Evolutionary conservation across 1,284 basidiomycete genomes (phyloP).

Genomic region (Trametes polyzona): DNA sequence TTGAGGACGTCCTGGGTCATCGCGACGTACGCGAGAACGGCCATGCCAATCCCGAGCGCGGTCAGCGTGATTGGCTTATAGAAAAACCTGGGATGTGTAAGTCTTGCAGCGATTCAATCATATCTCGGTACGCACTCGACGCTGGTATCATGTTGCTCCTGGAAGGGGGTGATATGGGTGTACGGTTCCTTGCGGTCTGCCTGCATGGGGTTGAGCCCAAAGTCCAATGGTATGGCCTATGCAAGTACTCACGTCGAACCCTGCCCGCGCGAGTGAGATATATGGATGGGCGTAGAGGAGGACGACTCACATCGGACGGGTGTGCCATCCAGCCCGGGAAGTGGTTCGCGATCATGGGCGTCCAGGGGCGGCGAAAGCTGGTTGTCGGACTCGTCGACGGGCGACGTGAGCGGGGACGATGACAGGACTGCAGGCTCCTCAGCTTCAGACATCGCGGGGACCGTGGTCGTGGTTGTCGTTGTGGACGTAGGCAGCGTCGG

Average conservation of each 20-base stretch:
- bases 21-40: conserved; percentile 75
- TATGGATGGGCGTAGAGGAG: background rate
- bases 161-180: conserved; percentile 78
- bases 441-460: conserved; percentile 10
- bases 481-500: too few relatives aligned
- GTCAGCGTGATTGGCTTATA: conserved; percentile 81
- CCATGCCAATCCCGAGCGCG: conserved; percentile 64
- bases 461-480: conserved; percentile 1
- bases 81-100: conserved; percentile 70
- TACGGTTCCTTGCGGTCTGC: conserved; percentile 82
- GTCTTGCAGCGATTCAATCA: conserved; percentile 9
- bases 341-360: conserved; percentile 28
- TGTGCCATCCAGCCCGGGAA: conserved; percentile 33
- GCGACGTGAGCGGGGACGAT: too few relatives aligned
- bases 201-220: conserved; percentile 40
- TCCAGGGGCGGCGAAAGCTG: conserved; percentile 16
- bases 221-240: background rate
- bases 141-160: conserved; percentile 79
- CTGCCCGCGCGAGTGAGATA: conserved; percentile 20
- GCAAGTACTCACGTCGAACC: conserved; percentile 36
- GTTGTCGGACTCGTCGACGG: conserved; percentile 33
- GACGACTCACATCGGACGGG: conserved; percentile 36
- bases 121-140: conserved; percentile 61
- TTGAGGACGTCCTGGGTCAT: conserved; percentile 78
- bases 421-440: conserved; percentile 18